Percentiles rank a stretch among this genome's conserved stretches.
Conservation (phyloP, 805 yeast species). For the Tetrapisispora phaffii region DNA sequence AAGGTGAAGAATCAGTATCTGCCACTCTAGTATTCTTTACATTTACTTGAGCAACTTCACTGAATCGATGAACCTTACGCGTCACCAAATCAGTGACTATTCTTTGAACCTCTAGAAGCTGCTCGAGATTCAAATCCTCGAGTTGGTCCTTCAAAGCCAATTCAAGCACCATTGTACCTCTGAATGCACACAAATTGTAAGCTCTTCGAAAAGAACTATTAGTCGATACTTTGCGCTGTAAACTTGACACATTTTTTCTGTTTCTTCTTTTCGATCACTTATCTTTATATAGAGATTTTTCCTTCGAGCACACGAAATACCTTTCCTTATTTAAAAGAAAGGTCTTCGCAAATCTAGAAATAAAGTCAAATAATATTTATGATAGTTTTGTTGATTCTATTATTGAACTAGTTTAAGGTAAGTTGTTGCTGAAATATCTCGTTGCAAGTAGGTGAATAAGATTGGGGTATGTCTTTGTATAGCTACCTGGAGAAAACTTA, state of each 20-base stretch:
- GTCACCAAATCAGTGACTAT: constrained; percentile 14
- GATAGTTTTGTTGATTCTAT: no score
- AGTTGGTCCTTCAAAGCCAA: constrained; percentile 7
- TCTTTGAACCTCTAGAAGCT: constrained; percentile 17
- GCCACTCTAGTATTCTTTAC: no score
- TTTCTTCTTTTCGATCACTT: no score
- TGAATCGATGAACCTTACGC: constrained; percentile 4
- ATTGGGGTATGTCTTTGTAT: constrained; percentile 37
- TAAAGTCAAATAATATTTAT: no score
- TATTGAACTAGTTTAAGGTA: not conserved
- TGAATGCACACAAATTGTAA: not conserved
- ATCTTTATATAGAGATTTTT: no score
- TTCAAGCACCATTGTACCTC: not conserved
- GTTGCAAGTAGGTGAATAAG: no score
- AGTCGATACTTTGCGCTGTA: no score
- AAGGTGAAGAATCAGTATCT: not conserved
- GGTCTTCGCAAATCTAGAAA: no score
- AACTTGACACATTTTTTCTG: no score
- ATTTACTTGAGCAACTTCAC: not conserved
- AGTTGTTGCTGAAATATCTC: not conserved
- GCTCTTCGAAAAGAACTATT: no score
- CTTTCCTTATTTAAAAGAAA: no score
- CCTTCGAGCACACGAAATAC: no score
- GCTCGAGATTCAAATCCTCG: constrained; percentile 10
- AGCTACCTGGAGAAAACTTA: constrained; percentile 40